A percentile compares a stretch with the other conserved stretches of the same genome.
These are phyloP conservation scores for Solanum boliviense DNA, from an alignment of 257 asterid genomes.

Conservation along the genomic window DNA sequence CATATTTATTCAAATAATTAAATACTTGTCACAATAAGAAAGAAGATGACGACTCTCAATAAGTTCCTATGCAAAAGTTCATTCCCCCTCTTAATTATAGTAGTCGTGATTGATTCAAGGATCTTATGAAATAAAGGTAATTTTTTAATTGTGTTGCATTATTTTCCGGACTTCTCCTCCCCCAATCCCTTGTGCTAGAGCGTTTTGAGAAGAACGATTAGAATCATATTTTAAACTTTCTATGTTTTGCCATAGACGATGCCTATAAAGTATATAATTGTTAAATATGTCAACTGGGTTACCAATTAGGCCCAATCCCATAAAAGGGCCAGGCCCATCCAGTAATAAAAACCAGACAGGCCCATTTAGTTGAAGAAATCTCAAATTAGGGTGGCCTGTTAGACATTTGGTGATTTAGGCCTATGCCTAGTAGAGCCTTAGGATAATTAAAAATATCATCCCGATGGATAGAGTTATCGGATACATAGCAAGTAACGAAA, in stretches of 20 bases:
- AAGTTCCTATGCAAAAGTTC: neutral
- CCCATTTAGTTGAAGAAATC: neutral
- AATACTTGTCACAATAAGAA: neutral
- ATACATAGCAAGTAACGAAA: neutral
- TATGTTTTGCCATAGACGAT: neutral
- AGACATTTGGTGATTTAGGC: neutral
- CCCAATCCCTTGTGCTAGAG: rapidly evolving
- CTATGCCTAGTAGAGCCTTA: neutral
- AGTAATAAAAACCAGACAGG: neutral
- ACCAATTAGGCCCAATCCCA: neutral
- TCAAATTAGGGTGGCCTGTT: neutral
- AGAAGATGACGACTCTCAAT: neutral
- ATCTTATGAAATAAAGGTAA: neutral
- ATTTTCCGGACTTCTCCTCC: neutral
- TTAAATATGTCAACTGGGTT: neutral
- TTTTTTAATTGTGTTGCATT: neutral
- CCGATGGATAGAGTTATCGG: neutral
- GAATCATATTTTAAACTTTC: neutral
- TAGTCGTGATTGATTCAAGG: neutral
- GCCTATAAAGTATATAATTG: neutral
- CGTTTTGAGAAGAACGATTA: neutral
- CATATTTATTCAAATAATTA: rapidly evolving
- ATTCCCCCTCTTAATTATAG: neutral
- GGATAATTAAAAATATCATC: neutral
- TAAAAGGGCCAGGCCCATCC: too few species aligned